Evolutionary conservation across 179 eudicot species (phyloP).

Genomic region (Amaranthus tricolor): DNA sequence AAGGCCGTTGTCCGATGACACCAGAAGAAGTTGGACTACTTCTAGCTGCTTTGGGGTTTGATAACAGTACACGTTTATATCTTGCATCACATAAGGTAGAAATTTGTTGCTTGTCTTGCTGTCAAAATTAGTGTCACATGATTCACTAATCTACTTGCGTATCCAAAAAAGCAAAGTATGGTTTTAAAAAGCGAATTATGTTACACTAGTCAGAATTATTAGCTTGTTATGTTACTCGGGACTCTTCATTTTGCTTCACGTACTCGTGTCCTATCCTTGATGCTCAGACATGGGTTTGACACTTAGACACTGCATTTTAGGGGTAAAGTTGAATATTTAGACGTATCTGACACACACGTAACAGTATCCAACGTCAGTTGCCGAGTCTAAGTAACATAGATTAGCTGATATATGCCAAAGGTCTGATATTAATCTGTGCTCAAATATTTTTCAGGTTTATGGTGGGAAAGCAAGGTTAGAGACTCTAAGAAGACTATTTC

Average conservation of each 20-base stretch:
- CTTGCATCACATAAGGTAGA: slow-evolving; percentile 94
- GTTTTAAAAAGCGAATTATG: too few relatives aligned
- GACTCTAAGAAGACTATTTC: slow-evolving; percentile 63
- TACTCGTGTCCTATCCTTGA: too few relatives aligned
- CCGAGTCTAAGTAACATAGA: not conserved
- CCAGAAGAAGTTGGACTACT: slow-evolving; percentile 96
- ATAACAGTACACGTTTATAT: slow-evolving; percentile 79
- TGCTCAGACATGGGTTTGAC: too few relatives aligned
- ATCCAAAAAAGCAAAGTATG: too few relatives aligned
- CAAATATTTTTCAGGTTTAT: slow-evolving; percentile 52
- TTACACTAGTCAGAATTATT: too few relatives aligned
- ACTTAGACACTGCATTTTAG: too few relatives aligned
- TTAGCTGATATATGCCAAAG: not conserved
- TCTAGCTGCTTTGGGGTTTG: slow-evolving; percentile 86
- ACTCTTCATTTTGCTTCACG: too few relatives aligned
- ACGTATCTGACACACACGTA: too few relatives aligned
- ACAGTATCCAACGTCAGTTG: too few relatives aligned
- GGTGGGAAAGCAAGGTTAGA: slow-evolving; percentile 88
- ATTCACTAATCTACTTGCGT: too few relatives aligned
- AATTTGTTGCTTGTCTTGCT: not conserved
- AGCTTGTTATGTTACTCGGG: too few relatives aligned
- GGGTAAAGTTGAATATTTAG: too few relatives aligned
- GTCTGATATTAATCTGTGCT: slow-evolving; percentile 4
- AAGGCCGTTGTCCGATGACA: slow-evolving; percentile 96
- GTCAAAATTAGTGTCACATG: not conserved